These are phyloP conservation scores for Papilionanthe hybrid DNA, from an alignment of 116 monocot species.

Conservation along the genomic window DNA sequence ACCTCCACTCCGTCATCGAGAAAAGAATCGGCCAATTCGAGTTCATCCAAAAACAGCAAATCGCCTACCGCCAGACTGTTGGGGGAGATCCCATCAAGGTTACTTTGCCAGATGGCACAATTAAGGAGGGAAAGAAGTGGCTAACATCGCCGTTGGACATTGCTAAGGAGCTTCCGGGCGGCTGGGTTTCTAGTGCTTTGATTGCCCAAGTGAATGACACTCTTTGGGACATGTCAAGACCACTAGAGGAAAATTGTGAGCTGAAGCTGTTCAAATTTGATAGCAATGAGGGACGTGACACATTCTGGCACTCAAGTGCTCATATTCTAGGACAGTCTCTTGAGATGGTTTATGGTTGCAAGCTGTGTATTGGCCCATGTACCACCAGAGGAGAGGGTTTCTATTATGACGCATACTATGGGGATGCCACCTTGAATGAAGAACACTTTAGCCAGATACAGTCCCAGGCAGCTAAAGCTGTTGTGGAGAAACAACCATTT, in stretches of 20 bases:
- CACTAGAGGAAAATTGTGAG: slow-evolving; percentile 78
- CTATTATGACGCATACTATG: slow-evolving; percentile 93
- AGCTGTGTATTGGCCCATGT: slow-evolving; percentile 96
- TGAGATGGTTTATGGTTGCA: slow-evolving; percentile 91
- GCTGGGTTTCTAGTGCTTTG: slow-evolving; percentile 64
- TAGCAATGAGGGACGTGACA: slow-evolving; percentile 83
- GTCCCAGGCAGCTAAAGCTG: slow-evolving; percentile 78
- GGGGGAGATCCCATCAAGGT: slow-evolving; percentile 64
- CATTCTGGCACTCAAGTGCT: slow-evolving; percentile 99
- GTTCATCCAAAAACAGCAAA: slow-evolving; percentile 55
- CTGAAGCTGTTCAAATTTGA: slow-evolving; percentile 87
- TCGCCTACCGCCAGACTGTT: slow-evolving; percentile 30
- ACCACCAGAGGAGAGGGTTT: slow-evolving; percentile 98
- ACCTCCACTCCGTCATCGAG: slow-evolving; percentile 55
- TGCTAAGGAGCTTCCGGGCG: slow-evolving; percentile 70
- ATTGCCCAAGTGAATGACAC: slow-evolving; percentile 85
- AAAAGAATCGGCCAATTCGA: slow-evolving; percentile 67
- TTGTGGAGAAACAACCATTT: slow-evolving; percentile 89
- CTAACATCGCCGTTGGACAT: slow-evolving; percentile 74
- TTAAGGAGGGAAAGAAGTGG: slow-evolving; percentile 88
- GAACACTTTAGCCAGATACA: slow-evolving; percentile 72
- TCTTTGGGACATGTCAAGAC: slow-evolving; percentile 95
- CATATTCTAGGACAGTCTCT: slow-evolving; percentile 96
- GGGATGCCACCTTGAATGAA: slow-evolving; percentile 79
- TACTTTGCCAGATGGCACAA: slow-evolving; percentile 70